phyloP scores from a whole-genome alignment of 1,284 basidiomycete genomes.

The Ceratobasidium sp. region DNA sequence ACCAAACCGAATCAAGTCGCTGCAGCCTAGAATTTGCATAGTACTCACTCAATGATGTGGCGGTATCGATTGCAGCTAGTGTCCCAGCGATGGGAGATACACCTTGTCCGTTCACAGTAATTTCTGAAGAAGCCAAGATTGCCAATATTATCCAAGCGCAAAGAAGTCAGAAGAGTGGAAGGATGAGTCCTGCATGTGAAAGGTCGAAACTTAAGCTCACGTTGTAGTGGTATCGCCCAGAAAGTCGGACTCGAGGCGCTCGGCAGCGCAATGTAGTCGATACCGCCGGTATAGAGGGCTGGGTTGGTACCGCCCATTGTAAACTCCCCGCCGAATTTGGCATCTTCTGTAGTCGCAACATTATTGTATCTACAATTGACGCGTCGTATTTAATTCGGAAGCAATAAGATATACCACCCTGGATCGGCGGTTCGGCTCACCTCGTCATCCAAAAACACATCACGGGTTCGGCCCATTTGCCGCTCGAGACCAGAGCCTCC shows the following conservation, averaged over 20 bases:
- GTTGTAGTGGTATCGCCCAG: conserved; percentile 36
- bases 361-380: conserved; percentile 64
- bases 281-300: conserved; percentile 77
- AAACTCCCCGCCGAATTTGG: conserved; percentile 83
- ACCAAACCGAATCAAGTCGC: not conserved
- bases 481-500: conserved; percentile 37
- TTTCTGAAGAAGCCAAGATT: conserved; percentile 31
- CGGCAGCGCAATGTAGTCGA: conserved; percentile 67
- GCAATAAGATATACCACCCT: conserved; percentile 1
- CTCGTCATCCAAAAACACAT: conserved; percentile 88
- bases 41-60: conserved; percentile 53
- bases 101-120: conserved; percentile 47
- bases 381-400: not conserved
- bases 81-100: conserved; percentile 13
- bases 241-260: conserved; percentile 27
- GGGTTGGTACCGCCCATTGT: conserved; percentile 77
- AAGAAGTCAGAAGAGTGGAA: not conserved
- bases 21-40: not conserved
- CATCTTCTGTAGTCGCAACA: conserved; percentile 57
- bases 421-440: conserved; percentile 52
- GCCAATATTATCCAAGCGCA: conserved; percentile 2
- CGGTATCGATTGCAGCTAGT: conserved; percentile 56
- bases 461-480: conserved; percentile 43
- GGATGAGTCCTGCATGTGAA: not conserved
- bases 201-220: conserved; percentile 20